Conservation (phyloP, 192 early-diverging fungal species). For the Coemansia sp. region DNA sequence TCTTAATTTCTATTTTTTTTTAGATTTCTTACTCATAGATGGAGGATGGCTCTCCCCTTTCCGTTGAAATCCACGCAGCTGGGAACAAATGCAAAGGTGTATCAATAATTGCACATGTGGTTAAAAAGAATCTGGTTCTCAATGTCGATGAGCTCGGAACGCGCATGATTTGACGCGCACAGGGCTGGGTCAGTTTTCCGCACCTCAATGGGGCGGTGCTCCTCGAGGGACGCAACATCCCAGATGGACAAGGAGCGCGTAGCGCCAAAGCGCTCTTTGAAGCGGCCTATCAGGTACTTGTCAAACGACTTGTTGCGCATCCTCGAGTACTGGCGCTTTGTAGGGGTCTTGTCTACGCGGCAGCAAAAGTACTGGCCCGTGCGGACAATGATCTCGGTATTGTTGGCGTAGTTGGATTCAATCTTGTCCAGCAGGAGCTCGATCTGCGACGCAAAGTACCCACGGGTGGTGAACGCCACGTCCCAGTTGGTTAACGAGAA, state of each 20-base stretch:
- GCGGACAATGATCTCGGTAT: constrained; percentile 41
- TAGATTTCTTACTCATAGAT: no score
- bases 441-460: constrained; percentile 17
- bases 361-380: constrained; percentile 57
- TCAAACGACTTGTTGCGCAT: constrained; percentile 15
- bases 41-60: no score
- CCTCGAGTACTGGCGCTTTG: constrained; percentile 20
- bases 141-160: constrained; percentile 48
- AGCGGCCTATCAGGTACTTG: constrained; percentile 28
- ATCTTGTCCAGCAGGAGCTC: constrained; percentile 25
- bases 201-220: constrained; percentile 24
- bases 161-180: constrained; percentile 54
- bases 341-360: constrained; percentile 23
- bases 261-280: constrained; percentile 15
- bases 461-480: constrained; percentile 30
- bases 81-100: no score
- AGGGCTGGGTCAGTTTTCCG: constrained; percentile 6
- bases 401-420: constrained; percentile 19
- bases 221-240: constrained; percentile 44
- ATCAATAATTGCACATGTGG: constrained; percentile 22
- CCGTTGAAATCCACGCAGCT: no score
- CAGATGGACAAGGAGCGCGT: constrained; percentile 15
- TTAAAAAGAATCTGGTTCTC: constrained; percentile 55
- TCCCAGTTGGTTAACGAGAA: constrained; percentile 58
- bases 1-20: no score